phyloP scores from a whole-genome alignment of 495 filamentous ascomycete genomes.

The Baudoinia panamericana region DNA sequence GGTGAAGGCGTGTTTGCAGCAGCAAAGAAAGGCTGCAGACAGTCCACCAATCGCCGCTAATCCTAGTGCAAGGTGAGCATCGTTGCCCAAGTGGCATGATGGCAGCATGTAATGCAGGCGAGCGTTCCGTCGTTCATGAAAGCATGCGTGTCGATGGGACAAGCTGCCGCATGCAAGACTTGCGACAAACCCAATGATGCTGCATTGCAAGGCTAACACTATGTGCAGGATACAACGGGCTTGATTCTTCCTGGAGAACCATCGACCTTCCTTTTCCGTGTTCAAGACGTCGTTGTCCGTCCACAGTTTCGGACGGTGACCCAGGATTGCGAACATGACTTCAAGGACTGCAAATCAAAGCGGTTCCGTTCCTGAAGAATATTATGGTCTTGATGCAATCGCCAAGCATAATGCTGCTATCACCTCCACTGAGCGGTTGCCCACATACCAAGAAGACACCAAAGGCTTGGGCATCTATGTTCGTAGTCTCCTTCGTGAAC shows the following conservation, averaged over 20 bases:
- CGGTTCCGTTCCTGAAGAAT: slow-evolving; percentile 8
- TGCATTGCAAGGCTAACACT: too few relatives aligned
- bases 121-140: slow-evolving; percentile 14
- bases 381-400: slow-evolving; percentile 13
- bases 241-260: too few relatives aligned
- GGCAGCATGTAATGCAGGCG: too few relatives aligned
- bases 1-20: slow-evolving; percentile 1
- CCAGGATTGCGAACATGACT: too few relatives aligned
- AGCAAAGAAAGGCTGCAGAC: slow-evolving; percentile 5
- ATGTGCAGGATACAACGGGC: slow-evolving; percentile 19
- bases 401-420: slow-evolving; percentile 16
- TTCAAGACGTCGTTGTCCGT: neutral
- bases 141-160: slow-evolving; percentile 5
- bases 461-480: slow-evolving; percentile 18
- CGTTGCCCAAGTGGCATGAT: too few relatives aligned
- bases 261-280: neutral
- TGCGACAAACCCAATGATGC: too few relatives aligned
- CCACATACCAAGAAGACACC: slow-evolving; percentile 10
- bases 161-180: slow-evolving; percentile 12
- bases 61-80: too few relatives aligned
- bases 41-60: too few relatives aligned
- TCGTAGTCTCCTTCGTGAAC: slow-evolving; percentile 1
- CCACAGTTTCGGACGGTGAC: slow-evolving; percentile 1
- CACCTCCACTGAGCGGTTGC: slow-evolving; percentile 10
- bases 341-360: slow-evolving; percentile 4